Evolutionary conservation across 805 yeast species (phyloP).

Genomic region (Starmerella cellae): DNA sequence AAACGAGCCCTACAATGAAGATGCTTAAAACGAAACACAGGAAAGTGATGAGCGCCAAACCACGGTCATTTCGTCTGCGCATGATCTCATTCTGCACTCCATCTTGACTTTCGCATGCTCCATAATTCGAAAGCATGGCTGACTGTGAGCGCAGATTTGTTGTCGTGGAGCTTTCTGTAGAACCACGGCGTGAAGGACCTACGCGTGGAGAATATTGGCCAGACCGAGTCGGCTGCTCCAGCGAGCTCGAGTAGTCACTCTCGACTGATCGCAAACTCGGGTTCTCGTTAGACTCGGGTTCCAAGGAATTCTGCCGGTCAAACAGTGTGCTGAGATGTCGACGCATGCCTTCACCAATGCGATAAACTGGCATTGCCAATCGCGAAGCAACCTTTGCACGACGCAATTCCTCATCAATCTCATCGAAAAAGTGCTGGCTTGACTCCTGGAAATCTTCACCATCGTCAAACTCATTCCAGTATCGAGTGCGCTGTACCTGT

Average conservation of each 20-base stretch:
- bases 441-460: conserved; percentile 35
- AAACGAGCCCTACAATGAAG: conserved; percentile 29
- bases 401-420: conserved; percentile 23
- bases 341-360: conserved; percentile 20
- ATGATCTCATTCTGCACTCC: conserved; percentile 2
- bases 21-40: conserved; percentile 31
- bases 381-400: conserved; percentile 25
- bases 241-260: not conserved
- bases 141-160: no score
- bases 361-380: conserved; percentile 24
- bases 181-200: not conserved
- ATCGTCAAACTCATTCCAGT: conserved; percentile 59
- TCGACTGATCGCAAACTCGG: not conserved
- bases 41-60: conserved; percentile 35
- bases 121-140: not conserved
- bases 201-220: not conserved
- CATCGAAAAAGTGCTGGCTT: conserved; percentile 24
- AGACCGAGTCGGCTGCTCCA: not conserved
- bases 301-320: conserved; percentile 3
- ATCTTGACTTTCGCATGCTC: not conserved
- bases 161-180: not conserved
- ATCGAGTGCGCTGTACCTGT: conserved; percentile 25
- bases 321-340: conserved; percentile 13
- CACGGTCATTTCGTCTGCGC: conserved; percentile 29
- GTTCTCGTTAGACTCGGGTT: not conserved